phyloP scores from a whole-genome alignment of 2,329 filamentous ascomycete species.

The Colletotrichum tanaceti region DNA sequence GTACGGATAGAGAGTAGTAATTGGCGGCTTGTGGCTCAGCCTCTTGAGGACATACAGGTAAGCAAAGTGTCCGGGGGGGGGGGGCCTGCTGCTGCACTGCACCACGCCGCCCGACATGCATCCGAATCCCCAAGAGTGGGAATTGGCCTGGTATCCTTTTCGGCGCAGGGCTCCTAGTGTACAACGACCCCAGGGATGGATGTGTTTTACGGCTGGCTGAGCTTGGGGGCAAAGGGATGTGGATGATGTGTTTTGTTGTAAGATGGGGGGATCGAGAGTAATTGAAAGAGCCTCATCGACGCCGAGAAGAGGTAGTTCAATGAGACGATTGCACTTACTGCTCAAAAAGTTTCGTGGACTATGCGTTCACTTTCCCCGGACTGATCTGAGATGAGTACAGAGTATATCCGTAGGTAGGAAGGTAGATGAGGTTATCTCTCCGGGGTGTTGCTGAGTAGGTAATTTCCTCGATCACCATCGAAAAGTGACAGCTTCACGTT shows the following conservation, averaged over 20 bases:
- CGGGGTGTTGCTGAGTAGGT: conserved; percentile 21
- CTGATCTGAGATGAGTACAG: conserved; percentile 11
- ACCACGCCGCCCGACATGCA: conserved; percentile 28
- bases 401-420: background rate
- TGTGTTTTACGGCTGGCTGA: conserved; percentile 27
- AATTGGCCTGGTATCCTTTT: conserved; percentile 26
- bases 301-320: background rate
- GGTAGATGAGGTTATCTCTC: conserved; percentile 35
- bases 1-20: conserved; percentile 12
- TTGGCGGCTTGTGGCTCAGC: conserved; percentile 14
- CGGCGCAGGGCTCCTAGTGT: conserved; percentile 11
- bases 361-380: conserved; percentile 3
- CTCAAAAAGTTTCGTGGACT: background rate
- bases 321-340: conserved; percentile 9
- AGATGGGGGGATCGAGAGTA: background rate
- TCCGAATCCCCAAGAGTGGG: conserved; percentile 30
- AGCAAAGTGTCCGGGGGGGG: conserved; percentile 14
- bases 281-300: background rate
- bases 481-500: conserved; percentile 39
- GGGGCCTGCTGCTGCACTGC: conserved; percentile 24
- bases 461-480: conserved; percentile 34
- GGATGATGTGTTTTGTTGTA: background rate
- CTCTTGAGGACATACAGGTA: background rate
- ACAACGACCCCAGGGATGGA: conserved; percentile 20
- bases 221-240: conserved; percentile 19